These are phyloP conservation scores for Pyrenochaeta sp. DNA, from an alignment of 2,329 filamentous ascomycete genomes.

Conservation along the genomic window DNA sequence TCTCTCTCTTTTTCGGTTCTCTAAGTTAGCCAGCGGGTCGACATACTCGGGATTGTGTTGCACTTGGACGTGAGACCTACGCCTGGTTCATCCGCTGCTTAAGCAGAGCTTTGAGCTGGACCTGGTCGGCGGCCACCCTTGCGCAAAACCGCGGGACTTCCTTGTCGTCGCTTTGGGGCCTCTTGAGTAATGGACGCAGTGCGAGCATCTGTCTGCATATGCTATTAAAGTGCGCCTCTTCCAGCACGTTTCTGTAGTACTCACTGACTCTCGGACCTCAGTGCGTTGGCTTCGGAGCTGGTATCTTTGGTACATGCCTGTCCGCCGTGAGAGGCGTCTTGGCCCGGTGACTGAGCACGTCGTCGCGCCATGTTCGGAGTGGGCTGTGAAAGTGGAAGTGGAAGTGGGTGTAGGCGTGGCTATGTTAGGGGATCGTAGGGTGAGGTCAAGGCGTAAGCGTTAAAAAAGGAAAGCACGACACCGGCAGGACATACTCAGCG, in stretches of 20 bases:
- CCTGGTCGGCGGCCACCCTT: constrained; percentile 27
- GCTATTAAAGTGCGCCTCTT: not conserved
- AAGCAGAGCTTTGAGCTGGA: constrained; percentile 24
- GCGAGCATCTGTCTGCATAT: constrained; percentile 30
- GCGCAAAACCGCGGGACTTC: constrained; percentile 32
- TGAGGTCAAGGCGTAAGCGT: not conserved
- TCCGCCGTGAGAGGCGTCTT: not conserved
- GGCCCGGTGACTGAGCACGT: constrained; percentile 7
- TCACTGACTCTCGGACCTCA: constrained; percentile 37
- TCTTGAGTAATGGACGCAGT: constrained; percentile 26
- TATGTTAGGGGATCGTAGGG: not conserved
- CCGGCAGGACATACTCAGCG: not conserved
- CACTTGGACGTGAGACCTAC: constrained; percentile 20
- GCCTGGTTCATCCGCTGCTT: constrained; percentile 27
- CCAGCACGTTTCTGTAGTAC: not conserved
- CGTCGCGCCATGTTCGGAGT: constrained; percentile 25
- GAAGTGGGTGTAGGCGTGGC: not conserved
- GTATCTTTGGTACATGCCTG: constrained; percentile 7
- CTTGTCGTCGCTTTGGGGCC: constrained; percentile 27
- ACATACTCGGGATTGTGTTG: not conserved
- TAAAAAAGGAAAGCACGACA: not conserved
- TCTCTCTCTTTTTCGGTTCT: constrained; percentile 22
- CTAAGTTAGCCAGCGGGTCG: not conserved
- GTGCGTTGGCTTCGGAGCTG: constrained; percentile 13
- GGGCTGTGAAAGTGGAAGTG: not conserved